Evolutionary conservation across 2,329 filamentous ascomycete genomes (phyloP).

Genomic region (Aureobasidium subglaciale): DNA sequence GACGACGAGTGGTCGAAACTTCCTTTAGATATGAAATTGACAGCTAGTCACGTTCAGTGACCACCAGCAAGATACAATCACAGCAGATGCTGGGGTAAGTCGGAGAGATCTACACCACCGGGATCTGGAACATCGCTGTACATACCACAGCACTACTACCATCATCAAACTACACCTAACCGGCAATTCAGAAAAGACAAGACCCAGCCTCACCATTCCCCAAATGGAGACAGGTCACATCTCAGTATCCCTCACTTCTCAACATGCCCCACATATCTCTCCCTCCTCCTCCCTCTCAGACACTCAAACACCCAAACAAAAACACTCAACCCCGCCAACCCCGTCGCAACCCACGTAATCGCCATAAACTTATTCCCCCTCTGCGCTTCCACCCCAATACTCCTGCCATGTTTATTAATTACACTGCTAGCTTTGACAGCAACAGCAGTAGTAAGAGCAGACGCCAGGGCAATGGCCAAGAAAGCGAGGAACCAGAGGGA

Average conservation of each 20-base stretch:
- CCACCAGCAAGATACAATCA: too few relatives aligned
- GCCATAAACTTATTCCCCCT: slow-evolving; percentile 50
- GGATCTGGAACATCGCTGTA: too few relatives aligned
- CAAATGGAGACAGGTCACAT: too few relatives aligned
- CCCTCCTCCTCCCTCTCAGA: neutral
- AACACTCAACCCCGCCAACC: slow-evolving; percentile 21
- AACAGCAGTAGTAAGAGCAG: slow-evolving; percentile 63
- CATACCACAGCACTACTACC: too few relatives aligned
- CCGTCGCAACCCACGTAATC: slow-evolving; percentile 53
- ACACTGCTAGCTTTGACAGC: slow-evolving; percentile 46
- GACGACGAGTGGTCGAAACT: too few relatives aligned
- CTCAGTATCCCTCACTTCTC: neutral
- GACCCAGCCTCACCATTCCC: too few relatives aligned
- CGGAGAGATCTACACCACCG: too few relatives aligned
- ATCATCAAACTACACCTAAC: too few relatives aligned
- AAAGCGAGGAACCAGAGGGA: slow-evolving; percentile 46
- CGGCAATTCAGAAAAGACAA: too few relatives aligned
- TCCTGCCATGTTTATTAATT: slow-evolving; percentile 48
- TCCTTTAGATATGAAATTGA: too few relatives aligned
- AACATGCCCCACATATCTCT: neutral
- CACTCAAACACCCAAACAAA: slow-evolving; percentile 10
- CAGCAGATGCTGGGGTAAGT: too few relatives aligned
- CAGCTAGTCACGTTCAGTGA: too few relatives aligned
- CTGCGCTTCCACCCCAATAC: slow-evolving; percentile 43
- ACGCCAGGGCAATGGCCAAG: slow-evolving; percentile 59